Percentiles rank a stretch among this genome's conserved stretches.
Conservation (phyloP, 139 green algal genomes). For the Haematococcus lacustris region DNA sequence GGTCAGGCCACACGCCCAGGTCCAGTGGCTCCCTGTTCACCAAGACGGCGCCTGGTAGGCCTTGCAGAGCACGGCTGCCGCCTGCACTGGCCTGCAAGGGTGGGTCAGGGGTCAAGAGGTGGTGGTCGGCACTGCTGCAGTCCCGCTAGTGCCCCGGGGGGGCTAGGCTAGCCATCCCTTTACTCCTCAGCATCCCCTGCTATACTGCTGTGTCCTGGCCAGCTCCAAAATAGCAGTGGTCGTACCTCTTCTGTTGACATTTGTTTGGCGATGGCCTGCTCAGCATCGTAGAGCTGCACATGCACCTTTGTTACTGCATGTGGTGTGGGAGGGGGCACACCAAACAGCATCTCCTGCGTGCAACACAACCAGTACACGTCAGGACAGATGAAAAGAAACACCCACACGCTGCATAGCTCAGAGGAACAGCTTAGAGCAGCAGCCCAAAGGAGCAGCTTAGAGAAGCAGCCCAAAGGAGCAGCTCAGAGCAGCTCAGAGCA, state of each 20-base stretch:
- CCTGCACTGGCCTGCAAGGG: not conserved
- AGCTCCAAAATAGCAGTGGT: no score
- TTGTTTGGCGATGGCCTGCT: not conserved
- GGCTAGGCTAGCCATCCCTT: no score
- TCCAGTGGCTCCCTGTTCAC: slow-evolving; percentile 29
- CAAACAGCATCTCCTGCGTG: slow-evolving; percentile 9
- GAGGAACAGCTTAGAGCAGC: no score
- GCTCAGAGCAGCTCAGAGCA: not conserved
- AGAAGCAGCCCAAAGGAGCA: not conserved
- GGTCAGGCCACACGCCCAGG: slow-evolving; percentile 18
- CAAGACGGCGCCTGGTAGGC: not conserved
- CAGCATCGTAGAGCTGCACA: not conserved
- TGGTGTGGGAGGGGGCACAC: not conserved
- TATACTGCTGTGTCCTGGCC: no score
- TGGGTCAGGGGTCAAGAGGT: no score
- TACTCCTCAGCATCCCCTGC: no score
- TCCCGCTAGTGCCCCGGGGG: no score
- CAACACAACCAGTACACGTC: no score
- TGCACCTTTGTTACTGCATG: not conserved
- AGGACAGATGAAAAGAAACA: no score
- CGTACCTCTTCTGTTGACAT: slow-evolving; percentile 3
- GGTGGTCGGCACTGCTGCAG: no score
- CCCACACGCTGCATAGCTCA: no score
- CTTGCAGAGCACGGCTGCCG: not conserved
- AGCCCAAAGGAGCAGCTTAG: no score